These are phyloP conservation scores for Ophiosphaerella narmari DNA, from an alignment of 2,329 filamentous ascomycete species.

Conservation along the genomic window DNA sequence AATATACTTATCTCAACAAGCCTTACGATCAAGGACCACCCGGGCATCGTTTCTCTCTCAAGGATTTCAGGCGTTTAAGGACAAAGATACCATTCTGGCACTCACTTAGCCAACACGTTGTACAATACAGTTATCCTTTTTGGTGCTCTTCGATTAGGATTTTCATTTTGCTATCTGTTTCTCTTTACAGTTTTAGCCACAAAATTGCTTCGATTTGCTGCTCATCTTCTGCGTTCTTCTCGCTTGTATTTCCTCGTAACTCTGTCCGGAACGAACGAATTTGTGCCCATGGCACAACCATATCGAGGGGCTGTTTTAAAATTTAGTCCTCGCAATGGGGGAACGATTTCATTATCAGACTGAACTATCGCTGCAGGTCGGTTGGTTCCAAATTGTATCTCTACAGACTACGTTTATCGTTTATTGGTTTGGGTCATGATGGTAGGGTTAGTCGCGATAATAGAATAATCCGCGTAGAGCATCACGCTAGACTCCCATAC, in stretches of 20 bases:
- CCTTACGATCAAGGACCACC: slow-evolving; percentile 20
- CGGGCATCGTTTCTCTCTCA: slow-evolving; percentile 18
- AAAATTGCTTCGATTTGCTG: slow-evolving; percentile 17
- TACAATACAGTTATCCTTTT: slow-evolving; percentile 29
- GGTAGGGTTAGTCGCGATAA: background rate
- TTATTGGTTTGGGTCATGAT: background rate
- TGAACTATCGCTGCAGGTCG: slow-evolving; percentile 23
- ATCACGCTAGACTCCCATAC: too few relatives aligned
- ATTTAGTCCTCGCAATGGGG: background rate
- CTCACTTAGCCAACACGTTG: slow-evolving; percentile 36
- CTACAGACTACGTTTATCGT: slow-evolving; percentile 12
- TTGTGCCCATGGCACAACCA: slow-evolving; percentile 35
- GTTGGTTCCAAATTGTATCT: slow-evolving; percentile 33
- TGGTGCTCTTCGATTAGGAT: background rate
- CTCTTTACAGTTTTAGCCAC: slow-evolving; percentile 8
- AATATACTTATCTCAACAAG: slow-evolving; percentile 30
- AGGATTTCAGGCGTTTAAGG: slow-evolving; percentile 22
- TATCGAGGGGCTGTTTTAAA: slow-evolving; percentile 15
- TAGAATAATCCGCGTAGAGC: background rate
- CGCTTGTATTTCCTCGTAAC: background rate
- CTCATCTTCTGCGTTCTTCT: slow-evolving; percentile 4
- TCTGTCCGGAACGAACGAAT: slow-evolving; percentile 12
- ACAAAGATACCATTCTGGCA: slow-evolving; percentile 39
- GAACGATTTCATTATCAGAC: slow-evolving; percentile 4
- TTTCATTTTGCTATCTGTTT: slow-evolving; percentile 4